Conservation (phyloP, 148 eudicot genomes). For the Vaccinium corymbosum region DNA sequence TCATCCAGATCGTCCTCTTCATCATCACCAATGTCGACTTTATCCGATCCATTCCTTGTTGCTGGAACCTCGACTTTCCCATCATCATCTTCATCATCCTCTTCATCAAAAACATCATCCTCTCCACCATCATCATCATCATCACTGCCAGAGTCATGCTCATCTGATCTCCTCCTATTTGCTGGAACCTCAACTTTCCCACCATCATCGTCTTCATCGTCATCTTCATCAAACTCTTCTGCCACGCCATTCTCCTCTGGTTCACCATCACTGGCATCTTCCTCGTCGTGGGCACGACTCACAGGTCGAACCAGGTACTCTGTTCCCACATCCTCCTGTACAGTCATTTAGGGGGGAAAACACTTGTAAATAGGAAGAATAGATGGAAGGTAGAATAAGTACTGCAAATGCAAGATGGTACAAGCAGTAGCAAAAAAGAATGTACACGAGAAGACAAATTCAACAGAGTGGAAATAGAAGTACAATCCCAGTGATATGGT, state of each 20-base stretch:
- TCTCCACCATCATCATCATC: background rate
- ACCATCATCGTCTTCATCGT: constrained; percentile 71
- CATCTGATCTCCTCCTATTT: background rate
- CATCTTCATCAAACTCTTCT: constrained; percentile 53
- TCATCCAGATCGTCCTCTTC: constrained; percentile 23
- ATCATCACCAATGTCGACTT: constrained; percentile 47
- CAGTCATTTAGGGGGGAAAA: background rate
- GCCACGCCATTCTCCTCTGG: constrained; percentile 71
- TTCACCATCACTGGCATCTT: constrained; percentile 71
- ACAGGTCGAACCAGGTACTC: constrained; percentile 75
- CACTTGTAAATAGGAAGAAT: background rate
- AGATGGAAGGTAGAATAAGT: background rate
- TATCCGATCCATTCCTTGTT: constrained; percentile 60
- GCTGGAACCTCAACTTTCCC: constrained; percentile 8
- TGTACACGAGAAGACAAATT: background rate
- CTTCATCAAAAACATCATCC: constrained; percentile 17
- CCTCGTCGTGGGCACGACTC: constrained; percentile 69
- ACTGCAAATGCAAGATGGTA: background rate
- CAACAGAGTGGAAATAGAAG: background rate
- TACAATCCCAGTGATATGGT: background rate
- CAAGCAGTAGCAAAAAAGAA: background rate
- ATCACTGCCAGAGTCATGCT: background rate
- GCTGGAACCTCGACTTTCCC: constrained; percentile 54
- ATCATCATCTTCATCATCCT: constrained; percentile 35
- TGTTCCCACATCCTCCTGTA: constrained; percentile 62